phyloP scores from a whole-genome alignment of 257 asterid genomes.

The Handroanthus guayacan region DNA sequence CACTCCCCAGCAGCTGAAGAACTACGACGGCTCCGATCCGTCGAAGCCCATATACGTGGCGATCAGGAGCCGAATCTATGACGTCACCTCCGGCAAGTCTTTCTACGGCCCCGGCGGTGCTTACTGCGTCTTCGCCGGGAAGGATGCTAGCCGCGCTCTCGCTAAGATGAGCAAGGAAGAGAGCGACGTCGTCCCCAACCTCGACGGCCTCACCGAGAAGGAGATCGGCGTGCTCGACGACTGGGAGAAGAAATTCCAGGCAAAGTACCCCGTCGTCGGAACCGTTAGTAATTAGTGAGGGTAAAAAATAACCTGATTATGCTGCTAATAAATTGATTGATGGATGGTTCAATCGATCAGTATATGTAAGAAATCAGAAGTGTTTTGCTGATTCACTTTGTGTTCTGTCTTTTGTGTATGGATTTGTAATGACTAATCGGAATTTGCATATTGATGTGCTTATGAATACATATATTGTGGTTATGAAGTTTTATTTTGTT shows the following conservation, averaged over 20 bases:
- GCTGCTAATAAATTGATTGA: neutral
- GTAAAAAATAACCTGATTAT: neutral
- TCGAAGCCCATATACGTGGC: constrained; percentile 95
- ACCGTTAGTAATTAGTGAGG: constrained; percentile 48
- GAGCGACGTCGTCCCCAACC: constrained; percentile 62
- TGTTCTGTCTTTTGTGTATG: constrained; percentile 34
- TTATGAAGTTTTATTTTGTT: neutral
- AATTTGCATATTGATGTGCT: neutral
- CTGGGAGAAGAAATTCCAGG: constrained; percentile 97
- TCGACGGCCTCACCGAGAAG: constrained; percentile 85
- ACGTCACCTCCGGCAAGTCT: constrained; percentile 79
- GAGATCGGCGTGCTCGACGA: constrained; percentile 86
- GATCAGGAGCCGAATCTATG: constrained; percentile 75
- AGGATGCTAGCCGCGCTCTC: constrained; percentile 96
- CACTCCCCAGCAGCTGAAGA: constrained; percentile 67
- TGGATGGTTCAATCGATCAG: constrained; percentile 20
- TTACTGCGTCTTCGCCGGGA: constrained; percentile 88
- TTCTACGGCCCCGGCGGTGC: constrained; percentile 94
- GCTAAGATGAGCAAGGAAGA: constrained; percentile 96
- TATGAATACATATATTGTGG: constrained; percentile 4
- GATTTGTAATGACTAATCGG: constrained; percentile 25
- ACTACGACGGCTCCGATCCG: constrained; percentile 80
- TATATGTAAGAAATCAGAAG: constrained; percentile 9
- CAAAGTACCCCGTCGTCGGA: constrained; percentile 89
- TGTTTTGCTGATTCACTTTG: neutral